These are phyloP conservation scores for Cryptococcus sp. DNA, from an alignment of 1,284 basidiomycete genomes.

Conservation along the genomic window DNA sequence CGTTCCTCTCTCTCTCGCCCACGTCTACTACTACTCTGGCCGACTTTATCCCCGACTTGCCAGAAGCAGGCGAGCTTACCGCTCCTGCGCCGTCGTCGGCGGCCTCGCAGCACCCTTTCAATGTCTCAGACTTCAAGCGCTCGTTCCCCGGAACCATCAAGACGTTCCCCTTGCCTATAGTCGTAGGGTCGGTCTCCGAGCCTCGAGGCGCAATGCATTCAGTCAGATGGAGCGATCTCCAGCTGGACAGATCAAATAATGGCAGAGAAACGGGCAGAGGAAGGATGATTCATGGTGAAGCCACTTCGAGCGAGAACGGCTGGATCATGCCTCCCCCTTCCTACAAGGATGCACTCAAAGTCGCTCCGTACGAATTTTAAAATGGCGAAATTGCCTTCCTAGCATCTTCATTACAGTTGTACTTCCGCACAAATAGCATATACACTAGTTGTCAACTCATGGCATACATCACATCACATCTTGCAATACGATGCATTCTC, in stretches of 20 bases:
- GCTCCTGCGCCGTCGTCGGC: slow-evolving; percentile 12
- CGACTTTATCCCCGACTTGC: slow-evolving; percentile 4
- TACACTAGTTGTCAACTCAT: too few species aligned
- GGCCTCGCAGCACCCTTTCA: slow-evolving; percentile 12
- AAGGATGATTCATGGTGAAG: slow-evolving; percentile 36
- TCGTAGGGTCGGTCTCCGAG: slow-evolving; percentile 55
- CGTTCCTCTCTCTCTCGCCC: slow-evolving; percentile 34
- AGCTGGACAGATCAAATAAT: slow-evolving; percentile 22
- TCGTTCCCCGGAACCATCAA: slow-evolving; percentile 32
- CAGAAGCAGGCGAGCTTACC: slow-evolving; percentile 21
- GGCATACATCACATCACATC: too few species aligned
- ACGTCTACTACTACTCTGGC: slow-evolving; percentile 12
- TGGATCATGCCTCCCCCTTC: slow-evolving; percentile 45
- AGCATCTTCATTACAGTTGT: too few species aligned
- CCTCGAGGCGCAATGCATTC: slow-evolving; percentile 44
- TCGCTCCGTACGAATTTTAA: slow-evolving; percentile 35
- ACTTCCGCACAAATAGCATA: too few species aligned
- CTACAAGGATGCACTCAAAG: slow-evolving; percentile 35
- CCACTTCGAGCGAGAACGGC: slow-evolving; percentile 35
- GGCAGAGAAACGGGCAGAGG: slow-evolving; percentile 22
- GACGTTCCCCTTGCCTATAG: slow-evolving; percentile 52
- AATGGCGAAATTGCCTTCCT: too few species aligned
- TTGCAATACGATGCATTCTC: too few species aligned
- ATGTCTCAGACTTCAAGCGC: slow-evolving; percentile 19
- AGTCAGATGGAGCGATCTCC: slow-evolving; percentile 40